Evolutionary conservation across 2,329 filamentous ascomycete genomes (phyloP), one percentile per base, ranked within the genome.

Genomic region (Macroventuria anomochaeta): DNA sequence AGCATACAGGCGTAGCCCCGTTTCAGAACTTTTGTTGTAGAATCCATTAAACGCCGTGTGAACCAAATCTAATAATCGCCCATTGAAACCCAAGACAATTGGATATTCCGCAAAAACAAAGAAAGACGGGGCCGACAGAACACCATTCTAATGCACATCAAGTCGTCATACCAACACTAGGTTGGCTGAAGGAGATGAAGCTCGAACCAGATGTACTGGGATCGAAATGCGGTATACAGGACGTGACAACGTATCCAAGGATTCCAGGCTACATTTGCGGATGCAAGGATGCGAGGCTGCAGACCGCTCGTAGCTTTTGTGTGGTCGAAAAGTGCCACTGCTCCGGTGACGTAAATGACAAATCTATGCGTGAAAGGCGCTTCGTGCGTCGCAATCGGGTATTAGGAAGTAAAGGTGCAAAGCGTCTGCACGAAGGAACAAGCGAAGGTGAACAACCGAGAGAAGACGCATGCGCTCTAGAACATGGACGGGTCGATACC

Each of bases 401-500:
- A 70, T 70, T 62, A 63, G 55, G 48, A 56, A 51, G 53, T 48
- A 46, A 49, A 60, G 37, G 48, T 50, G 46, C 59, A 57, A 39
- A 37, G 40, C 55, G 42, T 39, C 39, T 41, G 50, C 33, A 46
- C 55, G 26, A 39, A 46, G 25, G 47, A 38, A 36, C 40, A 53
- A 40, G 42, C 42, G 34, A 46, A 20, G 23, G 15, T 23, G 26
- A 37, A 48, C 21, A 32, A 46, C 43, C 38, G 15, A 31, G 20
- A 43, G 23, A 49, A 25, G 46, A 10, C 23, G 25, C n/a, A 28
- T 23, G 48, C 21, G 13, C 44, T 53, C 63, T 65, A 75, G 50
- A 73, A 75, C 75, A 81, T 80, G 53, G 81, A 79, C 55, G 83
- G 80, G 55, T 81, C 81, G 65, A 85, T 83, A 50, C 83, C 83